These are phyloP conservation scores for Pilaira anomala DNA, from an alignment of 192 early-diverging fungal genomes.

Conservation along the genomic window DNA sequence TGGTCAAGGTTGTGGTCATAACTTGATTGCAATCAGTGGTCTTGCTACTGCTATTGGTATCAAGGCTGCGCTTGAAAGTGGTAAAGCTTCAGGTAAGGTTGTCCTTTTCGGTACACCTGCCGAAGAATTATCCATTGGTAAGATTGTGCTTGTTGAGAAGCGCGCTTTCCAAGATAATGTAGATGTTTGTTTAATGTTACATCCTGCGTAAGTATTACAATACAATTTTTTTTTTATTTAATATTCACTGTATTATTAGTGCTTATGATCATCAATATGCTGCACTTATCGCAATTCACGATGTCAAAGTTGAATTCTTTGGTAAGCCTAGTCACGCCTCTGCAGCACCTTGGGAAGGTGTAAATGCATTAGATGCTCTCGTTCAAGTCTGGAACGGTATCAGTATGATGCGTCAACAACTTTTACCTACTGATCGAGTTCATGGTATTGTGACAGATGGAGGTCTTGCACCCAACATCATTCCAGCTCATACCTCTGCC, in stretches of 20 bases:
- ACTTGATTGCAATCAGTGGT: constrained; percentile 66
- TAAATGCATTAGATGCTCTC: constrained; percentile 80
- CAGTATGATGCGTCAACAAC: constrained; percentile 70
- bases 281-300: constrained; percentile 35
- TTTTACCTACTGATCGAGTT: constrained; percentile 60
- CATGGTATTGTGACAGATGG: constrained; percentile 78
- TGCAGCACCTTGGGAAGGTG: constrained; percentile 45
- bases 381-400: constrained; percentile 62
- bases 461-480: constrained; percentile 63
- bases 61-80: constrained; percentile 40
- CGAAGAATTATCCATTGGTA: constrained; percentile 70
- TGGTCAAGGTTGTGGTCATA: constrained; percentile 62
- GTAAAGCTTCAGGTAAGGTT: constrained; percentile 50
- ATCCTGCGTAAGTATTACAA: constrained; percentile 55
- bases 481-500: constrained; percentile 61
- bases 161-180: constrained; percentile 66
- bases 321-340: constrained; percentile 73
- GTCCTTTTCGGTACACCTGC: constrained; percentile 76
- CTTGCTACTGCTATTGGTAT: constrained; percentile 56
- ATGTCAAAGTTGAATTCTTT: constrained; percentile 60
- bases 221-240: neutral
- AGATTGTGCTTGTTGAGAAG: constrained; percentile 63
- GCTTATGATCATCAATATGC: constrained; percentile 47
- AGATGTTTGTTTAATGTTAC: constrained; percentile 78
- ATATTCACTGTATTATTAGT: constrained; percentile 20